These are phyloP conservation scores for Taphrina pruni DNA, from an alignment of 1,139 yeast species.

Conservation along the genomic window DNA sequence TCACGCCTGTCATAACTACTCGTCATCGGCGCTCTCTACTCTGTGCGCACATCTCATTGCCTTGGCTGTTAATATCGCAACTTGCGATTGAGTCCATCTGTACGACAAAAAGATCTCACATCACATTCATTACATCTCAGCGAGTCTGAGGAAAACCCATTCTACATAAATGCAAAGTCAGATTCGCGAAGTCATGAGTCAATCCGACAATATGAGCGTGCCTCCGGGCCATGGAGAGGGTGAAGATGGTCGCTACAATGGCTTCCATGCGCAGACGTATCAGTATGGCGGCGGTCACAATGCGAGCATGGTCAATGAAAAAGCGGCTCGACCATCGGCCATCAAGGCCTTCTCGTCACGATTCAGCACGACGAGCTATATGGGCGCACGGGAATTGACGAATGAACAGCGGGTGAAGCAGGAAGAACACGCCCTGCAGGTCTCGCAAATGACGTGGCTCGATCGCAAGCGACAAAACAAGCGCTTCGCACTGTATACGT, in stretches of 20 bases:
- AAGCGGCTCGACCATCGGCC: conserved; percentile 18
- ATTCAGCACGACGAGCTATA: conserved; percentile 38
- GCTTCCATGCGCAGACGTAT: conserved; percentile 16
- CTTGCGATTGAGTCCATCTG: too few relatives aligned
- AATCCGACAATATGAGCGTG: conserved; percentile 16
- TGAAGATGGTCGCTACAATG: conserved; percentile 10
- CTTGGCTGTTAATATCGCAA: too few relatives aligned
- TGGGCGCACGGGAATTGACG: conserved; percentile 31
- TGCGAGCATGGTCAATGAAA: conserved; percentile 19
- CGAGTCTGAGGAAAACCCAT: not conserved
- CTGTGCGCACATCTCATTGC: too few relatives aligned
- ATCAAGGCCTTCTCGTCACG: conserved; percentile 29
- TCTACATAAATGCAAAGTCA: conserved; percentile 26
- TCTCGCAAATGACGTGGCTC: conserved; percentile 37
- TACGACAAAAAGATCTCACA: too few relatives aligned
- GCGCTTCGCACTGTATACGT: conserved; percentile 34
- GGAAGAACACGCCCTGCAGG: conserved; percentile 28
- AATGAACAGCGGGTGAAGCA: conserved; percentile 22
- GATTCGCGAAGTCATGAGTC: conserved; percentile 36
- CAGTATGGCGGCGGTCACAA: conserved; percentile 33
- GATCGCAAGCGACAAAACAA: conserved; percentile 30
- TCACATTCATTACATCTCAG: too few relatives aligned
- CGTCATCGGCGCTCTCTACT: too few relatives aligned
- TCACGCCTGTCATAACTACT: too few relatives aligned
- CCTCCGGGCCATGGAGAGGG: conserved; percentile 34